Evolutionary conservation across 2,329 filamentous ascomycete species (phyloP), one percentile per base, ranked within the genome.

Genomic region (Sclerotinia glacialis): DNA sequence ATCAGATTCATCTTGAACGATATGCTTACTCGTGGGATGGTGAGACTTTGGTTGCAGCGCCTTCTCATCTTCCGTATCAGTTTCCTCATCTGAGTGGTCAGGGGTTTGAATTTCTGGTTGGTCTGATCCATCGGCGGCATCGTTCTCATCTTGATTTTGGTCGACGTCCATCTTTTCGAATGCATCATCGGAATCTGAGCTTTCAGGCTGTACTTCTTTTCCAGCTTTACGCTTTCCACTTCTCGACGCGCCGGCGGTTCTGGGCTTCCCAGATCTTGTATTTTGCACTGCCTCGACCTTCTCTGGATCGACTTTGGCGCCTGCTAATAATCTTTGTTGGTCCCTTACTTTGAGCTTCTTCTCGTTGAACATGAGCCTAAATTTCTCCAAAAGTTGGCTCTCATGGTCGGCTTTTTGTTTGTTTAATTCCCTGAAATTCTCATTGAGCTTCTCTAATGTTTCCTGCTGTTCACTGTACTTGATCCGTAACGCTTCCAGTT

Each of bases 311-410:
- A 75, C 68, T 26, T 68, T 74, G 12, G 74, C 68, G 46, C 64
- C 67, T 21, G 73, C 69, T 31, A 92, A 77, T 26, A 90, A 77
- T 49, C 84, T 83, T 72, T 90, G 87, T 77, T 92, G 89, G 72
- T 92, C 85, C 53, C 90, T 80, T 60, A 93, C 93, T 78, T 91
- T 93, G 63, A 88, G 80, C 77, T 93, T 93, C 79, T 94, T 94
- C 76, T 89, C 86, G 72, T 93, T 93, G 1, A 93, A 79, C 2
- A 94, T 79, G 65, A 85, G 81, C 65, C 85, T 83, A 72, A 92
- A 92, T 75, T 91, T 92, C 68, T 85, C 83, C 1, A 93, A 78
- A 66, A 93, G 78, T 23, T 83, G 82, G 1, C 82, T 82, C 76
- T 93, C 90, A 69, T 91, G 84, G 23, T 85, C 83, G 56, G 85